Evolutionary conservation across 805 yeast species (phyloP), one percentile per base, ranked within the genome.

Genomic region (Metahyphopichia silvanorum): DNA sequence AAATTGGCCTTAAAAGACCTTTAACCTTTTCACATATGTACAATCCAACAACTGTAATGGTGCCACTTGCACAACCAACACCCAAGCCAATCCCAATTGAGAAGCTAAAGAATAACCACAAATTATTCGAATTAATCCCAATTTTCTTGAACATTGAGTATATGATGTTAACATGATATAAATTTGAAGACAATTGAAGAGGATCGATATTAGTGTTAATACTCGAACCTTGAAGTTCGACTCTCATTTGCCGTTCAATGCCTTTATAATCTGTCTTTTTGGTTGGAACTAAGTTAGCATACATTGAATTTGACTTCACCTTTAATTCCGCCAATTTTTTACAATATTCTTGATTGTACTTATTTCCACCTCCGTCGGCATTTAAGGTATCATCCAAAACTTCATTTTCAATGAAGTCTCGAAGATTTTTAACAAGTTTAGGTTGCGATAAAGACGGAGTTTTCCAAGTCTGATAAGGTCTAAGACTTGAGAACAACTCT

Each of bases 381-480:
- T 14, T n/a, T 9, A 24, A 9, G 15, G 8, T 9, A 24, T 24
- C 26, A n/a, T 24, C 26, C 6, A 14, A 18, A 16, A 47, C 37
- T 33, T 59, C 65, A 6, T 35, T 32, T 13, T 56, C 57, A 15
- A 64, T 39, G 35, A 60, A 59, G n/a, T 32, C 35, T 21, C 52
- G 48, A 11, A 64, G 38, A 27, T 53, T 53, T 18, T 42, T 32
- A 10, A 55, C 26, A 12, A 63, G 39, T 16, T 46, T 51, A 3
- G 37, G 43, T 22, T 51, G 53, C 23, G 42, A 49, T 23, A 64
- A 41, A 2, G 66, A 55, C 3, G 66, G 42, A 4, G 68, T 47
- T 34, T 65, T 66, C 64, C 70, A 63, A 20, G 59, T 55, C 40
- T 64, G 71, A 33, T 49, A 52, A 1, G 72, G 72, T 20, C 47